Percentiles rank a stretch among this genome's conserved stretches.
Evolutionary conservation across 768 basidiomycete genomes (phyloP).

Genomic region (Mycena sanguinolenta): DNA sequence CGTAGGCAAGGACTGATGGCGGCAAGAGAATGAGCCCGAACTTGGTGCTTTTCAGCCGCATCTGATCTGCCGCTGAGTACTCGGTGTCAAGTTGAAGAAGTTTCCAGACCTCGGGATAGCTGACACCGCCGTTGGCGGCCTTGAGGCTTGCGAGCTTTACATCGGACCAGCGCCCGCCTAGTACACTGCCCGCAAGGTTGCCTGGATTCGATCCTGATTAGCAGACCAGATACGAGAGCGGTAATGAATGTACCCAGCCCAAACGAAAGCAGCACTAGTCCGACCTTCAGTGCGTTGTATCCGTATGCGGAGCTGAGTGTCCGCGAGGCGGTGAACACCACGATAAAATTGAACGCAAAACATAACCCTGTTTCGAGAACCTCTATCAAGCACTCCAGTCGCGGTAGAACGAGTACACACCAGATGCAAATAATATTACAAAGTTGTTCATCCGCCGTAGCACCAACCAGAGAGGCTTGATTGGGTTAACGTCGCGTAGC

Average conservation of each 20-base stretch:
- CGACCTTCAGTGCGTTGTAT: constrained; percentile 78
- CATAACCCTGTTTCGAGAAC: constrained; percentile 65
- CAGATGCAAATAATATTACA: constrained; percentile 73
- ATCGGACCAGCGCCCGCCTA: constrained; percentile 63
- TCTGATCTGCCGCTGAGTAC: constrained; percentile 53
- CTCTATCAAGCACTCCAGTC: background rate
- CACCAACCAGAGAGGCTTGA: constrained; percentile 71
- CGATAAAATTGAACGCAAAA: constrained; percentile 78
- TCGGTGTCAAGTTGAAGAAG: background rate
- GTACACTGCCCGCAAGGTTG: constrained; percentile 55
- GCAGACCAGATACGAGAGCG: background rate
- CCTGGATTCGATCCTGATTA: constrained; percentile 42
- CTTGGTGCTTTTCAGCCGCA: constrained; percentile 77
- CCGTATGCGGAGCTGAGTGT: constrained; percentile 74
- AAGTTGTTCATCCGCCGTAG: constrained; percentile 77
- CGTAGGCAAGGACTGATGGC: constrained; percentile 74
- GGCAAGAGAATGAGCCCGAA: constrained; percentile 72
- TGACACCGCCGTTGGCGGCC: constrained; percentile 54
- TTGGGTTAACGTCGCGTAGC: constrained; percentile 80
- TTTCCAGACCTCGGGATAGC: constrained; percentile 74
- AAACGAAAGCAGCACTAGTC: constrained; percentile 81
- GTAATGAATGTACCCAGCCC: constrained; percentile 64
- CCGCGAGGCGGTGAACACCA: constrained; percentile 81
- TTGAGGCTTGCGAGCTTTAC: constrained; percentile 52
- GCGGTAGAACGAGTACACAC: constrained; percentile 51